Evolutionary conservation across 2,329 filamentous ascomycete species (phyloP).

Genomic region (Diplocarpon mali): DNA sequence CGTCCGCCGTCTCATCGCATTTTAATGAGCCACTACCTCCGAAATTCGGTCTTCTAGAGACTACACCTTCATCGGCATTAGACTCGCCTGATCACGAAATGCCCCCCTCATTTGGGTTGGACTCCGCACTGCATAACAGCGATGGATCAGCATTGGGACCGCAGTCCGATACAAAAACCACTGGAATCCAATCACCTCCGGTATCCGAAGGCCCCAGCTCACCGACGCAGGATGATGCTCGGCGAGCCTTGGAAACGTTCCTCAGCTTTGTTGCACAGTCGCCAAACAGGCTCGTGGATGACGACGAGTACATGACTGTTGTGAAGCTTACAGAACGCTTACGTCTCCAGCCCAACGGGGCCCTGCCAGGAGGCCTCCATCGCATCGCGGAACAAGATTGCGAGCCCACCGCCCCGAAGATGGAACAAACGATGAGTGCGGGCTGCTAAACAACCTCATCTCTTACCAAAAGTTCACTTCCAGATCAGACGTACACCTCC

Average conservation of each 20-base stretch:
- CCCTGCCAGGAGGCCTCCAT: conserved; percentile 31
- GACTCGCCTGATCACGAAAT: conserved; percentile 41
- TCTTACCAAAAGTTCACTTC: conserved; percentile 1
- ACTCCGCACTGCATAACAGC: conserved; percentile 35
- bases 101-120: conserved; percentile 26
- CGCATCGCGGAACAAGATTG: conserved; percentile 27
- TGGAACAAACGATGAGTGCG: conserved; percentile 26
- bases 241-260: conserved; percentile 69
- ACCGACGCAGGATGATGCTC: conserved; percentile 76
- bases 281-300: conserved; percentile 54
- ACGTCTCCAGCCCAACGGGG: conserved; percentile 38
- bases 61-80: conserved; percentile 33
- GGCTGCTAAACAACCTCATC: conserved; percentile 12
- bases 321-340: conserved; percentile 80
- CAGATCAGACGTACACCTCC: not conserved
- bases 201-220: conserved; percentile 47
- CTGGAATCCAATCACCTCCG: conserved; percentile 32
- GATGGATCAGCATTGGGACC: conserved; percentile 20
- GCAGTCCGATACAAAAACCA: conserved; percentile 28
- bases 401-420: conserved; percentile 22
- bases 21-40: conserved; percentile 43
- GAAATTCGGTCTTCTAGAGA: conserved; percentile 34
- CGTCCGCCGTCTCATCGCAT: conserved; percentile 38
- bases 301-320: conserved; percentile 66
- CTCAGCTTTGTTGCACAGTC: conserved; percentile 70